These are phyloP conservation scores for Colletotrichum tanaceti DNA, from an alignment of 2,329 filamentous ascomycete species.

Conservation along the genomic window DNA sequence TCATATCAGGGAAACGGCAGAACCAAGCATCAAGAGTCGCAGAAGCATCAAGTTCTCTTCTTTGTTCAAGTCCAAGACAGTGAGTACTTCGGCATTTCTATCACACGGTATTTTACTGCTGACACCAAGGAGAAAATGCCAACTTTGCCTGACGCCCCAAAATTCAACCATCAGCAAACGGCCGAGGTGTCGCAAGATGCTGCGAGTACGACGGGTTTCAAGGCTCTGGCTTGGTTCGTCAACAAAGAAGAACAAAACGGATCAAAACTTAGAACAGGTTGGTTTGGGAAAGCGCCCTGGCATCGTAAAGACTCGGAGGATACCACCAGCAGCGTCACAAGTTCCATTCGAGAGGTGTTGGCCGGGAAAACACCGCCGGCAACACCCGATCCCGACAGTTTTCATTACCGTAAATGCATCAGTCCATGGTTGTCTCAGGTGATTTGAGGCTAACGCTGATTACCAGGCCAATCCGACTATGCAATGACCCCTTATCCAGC, in stretches of 20 bases:
- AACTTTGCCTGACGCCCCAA: too few relatives aligned
- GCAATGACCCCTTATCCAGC: conserved; percentile 49
- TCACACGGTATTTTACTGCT: not conserved
- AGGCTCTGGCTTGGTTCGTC: conserved; percentile 24
- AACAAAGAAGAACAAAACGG: conserved; percentile 14
- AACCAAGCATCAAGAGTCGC: conserved; percentile 18
- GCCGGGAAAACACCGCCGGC: conserved; percentile 51
- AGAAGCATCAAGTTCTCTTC: conserved; percentile 3
- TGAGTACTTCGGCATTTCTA: not conserved
- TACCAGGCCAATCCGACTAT: conserved; percentile 37
- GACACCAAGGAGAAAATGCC: conserved; percentile 7
- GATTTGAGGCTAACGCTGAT: conserved; percentile 7
- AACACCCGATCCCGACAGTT: conserved; percentile 44
- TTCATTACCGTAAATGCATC: conserved; percentile 1
- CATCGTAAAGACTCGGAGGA: conserved; percentile 53
- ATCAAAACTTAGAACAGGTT: not conserved
- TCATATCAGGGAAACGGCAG: not conserved
- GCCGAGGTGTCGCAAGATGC: not conserved
- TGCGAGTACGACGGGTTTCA: not conserved
- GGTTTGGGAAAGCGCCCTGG: conserved; percentile 51
- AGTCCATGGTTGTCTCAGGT: not conserved
- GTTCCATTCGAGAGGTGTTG: conserved; percentile 55
- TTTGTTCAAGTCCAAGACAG: conserved; percentile 22
- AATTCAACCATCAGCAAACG: not conserved
- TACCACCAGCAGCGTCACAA: conserved; percentile 54